phyloP scores from a whole-genome alignment of 371 early-diverging fungal genomes.

The Mucor velutinosus region DNA sequence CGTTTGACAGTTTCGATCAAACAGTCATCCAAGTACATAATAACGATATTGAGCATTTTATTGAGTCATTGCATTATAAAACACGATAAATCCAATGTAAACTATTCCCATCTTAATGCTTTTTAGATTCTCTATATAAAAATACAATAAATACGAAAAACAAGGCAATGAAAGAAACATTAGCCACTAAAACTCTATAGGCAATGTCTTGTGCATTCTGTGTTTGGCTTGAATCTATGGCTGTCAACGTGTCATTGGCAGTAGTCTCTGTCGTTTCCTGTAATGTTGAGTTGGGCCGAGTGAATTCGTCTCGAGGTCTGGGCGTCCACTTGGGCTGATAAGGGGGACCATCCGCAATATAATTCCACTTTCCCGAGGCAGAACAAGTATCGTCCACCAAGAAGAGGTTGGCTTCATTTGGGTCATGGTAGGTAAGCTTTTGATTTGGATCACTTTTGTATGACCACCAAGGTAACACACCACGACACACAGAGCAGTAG shows the following conservation, averaged over 20 bases:
- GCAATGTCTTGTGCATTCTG: not conserved
- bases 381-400: slow-evolving; percentile 29
- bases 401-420: slow-evolving; percentile 14
- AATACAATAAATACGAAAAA: not conserved
- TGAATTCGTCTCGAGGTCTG: slow-evolving; percentile 19
- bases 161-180: not conserved
- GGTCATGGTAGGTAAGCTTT: not conserved
- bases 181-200: not conserved
- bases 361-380: slow-evolving; percentile 39
- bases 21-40: slow-evolving; percentile 62
- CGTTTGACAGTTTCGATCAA: slow-evolving; percentile 73
- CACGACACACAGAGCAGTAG: slow-evolving; percentile 44
- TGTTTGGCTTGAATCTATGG: not conserved
- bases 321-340: slow-evolving; percentile 22
- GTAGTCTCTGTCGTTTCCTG: not conserved
- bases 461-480: slow-evolving; percentile 38
- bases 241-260: not conserved
- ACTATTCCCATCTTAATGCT: not conserved
- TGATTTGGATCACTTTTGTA: slow-evolving; percentile 3
- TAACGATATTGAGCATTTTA: slow-evolving; percentile 64
- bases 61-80: slow-evolving; percentile 48
- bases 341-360: slow-evolving; percentile 31
- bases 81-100: slow-evolving; percentile 6
- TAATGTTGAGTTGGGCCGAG: not conserved
- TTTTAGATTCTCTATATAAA: slow-evolving; percentile 2